phyloP scores from a whole-genome alignment of 495 filamentous ascomycete genomes.

The Talaromyces wortmannii region DNA sequence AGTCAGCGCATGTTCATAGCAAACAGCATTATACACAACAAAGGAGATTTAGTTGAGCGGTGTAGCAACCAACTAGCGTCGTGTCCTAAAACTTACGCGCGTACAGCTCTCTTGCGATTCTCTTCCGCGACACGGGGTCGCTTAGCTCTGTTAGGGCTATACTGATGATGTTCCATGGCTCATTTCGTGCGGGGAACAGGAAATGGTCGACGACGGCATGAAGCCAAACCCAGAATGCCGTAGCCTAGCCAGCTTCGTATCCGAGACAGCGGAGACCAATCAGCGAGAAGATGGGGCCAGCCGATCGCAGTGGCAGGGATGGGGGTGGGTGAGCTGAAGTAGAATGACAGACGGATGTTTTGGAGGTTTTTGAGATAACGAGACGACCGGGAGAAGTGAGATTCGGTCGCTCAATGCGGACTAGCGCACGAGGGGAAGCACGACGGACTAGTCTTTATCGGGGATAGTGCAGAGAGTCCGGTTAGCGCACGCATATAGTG shows the following conservation, averaged over 20 bases:
- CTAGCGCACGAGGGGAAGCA: neutral
- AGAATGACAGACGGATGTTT: neutral
- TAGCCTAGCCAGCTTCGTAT: neutral
- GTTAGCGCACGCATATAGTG: neutral
- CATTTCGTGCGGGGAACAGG: neutral
- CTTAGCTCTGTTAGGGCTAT: constrained; percentile 13
- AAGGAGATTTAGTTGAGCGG: no score
- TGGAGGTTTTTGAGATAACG: neutral
- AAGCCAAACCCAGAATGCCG: neutral
- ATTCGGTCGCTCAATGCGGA: neutral
- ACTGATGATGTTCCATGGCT: neutral
- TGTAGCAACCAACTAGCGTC: neutral
- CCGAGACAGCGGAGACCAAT: neutral
- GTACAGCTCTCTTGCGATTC: constrained; percentile 41
- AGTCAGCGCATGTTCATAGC: neutral
- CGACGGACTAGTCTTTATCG: neutral
- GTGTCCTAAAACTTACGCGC: constrained; percentile 24
- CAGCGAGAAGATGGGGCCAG: neutral
- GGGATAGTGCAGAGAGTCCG: neutral
- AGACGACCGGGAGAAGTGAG: neutral
- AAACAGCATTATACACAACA: no score
- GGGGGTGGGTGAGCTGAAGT: neutral
- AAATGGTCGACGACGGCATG: neutral
- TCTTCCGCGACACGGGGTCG: constrained; percentile 42
- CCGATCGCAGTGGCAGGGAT: neutral